Evolutionary conservation across 2,329 filamentous ascomycete species (phyloP).

Genomic region (Cladosporium velox): DNA sequence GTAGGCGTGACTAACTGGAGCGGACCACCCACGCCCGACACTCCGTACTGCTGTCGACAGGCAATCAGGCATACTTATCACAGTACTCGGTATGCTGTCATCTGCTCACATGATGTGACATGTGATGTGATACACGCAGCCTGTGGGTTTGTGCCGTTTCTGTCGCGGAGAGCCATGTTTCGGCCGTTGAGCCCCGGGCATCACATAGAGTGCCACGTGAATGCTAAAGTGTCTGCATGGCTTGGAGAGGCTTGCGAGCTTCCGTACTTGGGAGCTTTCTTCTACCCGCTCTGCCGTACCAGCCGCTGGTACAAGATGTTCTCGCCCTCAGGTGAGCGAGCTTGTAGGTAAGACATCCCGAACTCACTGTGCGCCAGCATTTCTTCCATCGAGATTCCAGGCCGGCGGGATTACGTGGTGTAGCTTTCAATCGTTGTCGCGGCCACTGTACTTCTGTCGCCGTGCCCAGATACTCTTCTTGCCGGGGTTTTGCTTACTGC

Average conservation of each 20-base stretch:
- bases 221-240: background rate
- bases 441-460: background rate
- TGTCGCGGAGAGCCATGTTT: constrained; percentile 16
- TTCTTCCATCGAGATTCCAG: background rate
- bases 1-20: background rate
- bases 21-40: background rate
- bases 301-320: constrained; percentile 5
- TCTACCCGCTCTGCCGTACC: background rate
- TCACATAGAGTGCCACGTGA: constrained; percentile 16
- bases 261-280: background rate
- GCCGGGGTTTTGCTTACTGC: background rate
- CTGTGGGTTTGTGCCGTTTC: background rate
- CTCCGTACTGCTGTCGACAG: constrained; percentile 14
- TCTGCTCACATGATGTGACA: constrained; percentile 4
- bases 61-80: background rate
- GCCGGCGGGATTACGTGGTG: background rate
- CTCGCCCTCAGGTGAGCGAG: constrained; percentile 8
- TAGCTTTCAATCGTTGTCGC: background rate
- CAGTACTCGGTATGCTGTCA: background rate
- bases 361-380: background rate
- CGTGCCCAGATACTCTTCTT: background rate
- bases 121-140: background rate
- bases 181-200: constrained; percentile 11
- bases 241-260: background rate
- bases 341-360: background rate